Evolutionary conservation across 805 yeast genomes (phyloP).

Genomic region (Pichia exigua): DNA sequence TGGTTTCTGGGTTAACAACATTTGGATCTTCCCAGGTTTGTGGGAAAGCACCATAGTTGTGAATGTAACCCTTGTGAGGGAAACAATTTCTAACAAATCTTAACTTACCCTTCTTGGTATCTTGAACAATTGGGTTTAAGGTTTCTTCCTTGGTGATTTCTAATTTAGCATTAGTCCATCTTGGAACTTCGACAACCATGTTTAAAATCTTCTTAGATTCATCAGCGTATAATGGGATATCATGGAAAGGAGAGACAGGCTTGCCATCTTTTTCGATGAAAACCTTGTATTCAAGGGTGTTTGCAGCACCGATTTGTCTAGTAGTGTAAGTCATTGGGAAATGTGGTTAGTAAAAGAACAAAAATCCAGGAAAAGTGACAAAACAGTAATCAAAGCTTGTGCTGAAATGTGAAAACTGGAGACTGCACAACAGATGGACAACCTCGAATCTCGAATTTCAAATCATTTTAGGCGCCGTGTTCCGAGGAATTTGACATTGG

Average conservation of each 20-base stretch:
- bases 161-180: slow-evolving; percentile 97
- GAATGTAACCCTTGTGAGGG: slow-evolving; percentile 98
- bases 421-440: not conserved
- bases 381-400: not conserved
- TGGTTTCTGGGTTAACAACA: slow-evolving; percentile 56
- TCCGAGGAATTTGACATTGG: too few relatives aligned
- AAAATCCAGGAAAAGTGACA: not conserved
- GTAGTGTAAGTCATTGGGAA: slow-evolving; percentile 64
- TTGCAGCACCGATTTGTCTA: slow-evolving; percentile 92
- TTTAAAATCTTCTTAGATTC: slow-evolving; percentile 80
- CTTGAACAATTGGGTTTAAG: slow-evolving; percentile 93
- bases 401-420: not conserved
- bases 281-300: slow-evolving; percentile 90
- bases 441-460: not conserved
- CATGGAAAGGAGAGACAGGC: slow-evolving; percentile 94
- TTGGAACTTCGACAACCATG: slow-evolving; percentile 87
- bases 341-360: not conserved
- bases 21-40: slow-evolving; percentile 83
- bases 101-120: slow-evolving; percentile 93
- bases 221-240: slow-evolving; percentile 87
- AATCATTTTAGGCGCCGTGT: too few relatives aligned
- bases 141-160: slow-evolving; percentile 82
- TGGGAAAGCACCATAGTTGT: slow-evolving; percentile 98
- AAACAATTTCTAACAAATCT: slow-evolving; percentile 95
- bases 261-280: slow-evolving; percentile 89